A percentile compares a stretch with the other conserved stretches of the same genome.
phyloP scores from a whole-genome alignment of 345 rosid species.

The Trapa incisa region DNA sequence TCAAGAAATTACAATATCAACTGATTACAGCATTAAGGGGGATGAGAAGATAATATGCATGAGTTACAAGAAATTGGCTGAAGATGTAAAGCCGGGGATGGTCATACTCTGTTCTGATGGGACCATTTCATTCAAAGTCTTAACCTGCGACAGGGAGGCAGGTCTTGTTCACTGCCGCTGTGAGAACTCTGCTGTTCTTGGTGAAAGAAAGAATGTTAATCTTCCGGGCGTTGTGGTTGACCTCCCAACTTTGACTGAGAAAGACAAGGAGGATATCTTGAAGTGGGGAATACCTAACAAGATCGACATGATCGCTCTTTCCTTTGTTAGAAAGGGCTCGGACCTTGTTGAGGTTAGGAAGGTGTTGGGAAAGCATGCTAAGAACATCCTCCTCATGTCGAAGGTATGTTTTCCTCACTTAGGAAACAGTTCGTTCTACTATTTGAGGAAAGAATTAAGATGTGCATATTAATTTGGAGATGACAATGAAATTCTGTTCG shows the following conservation, averaged over 20 bases:
- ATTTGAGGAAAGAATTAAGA: neutral
- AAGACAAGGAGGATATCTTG: slow-evolving; percentile 92
- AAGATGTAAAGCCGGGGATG: slow-evolving; percentile 79
- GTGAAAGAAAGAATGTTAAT: slow-evolving; percentile 94
- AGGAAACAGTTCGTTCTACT: neutral
- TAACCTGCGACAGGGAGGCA: slow-evolving; percentile 56
- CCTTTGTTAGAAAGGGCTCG: slow-evolving; percentile 90
- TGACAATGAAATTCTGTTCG: neutral
- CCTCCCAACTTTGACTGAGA: slow-evolving; percentile 87
- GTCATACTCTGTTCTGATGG: slow-evolving; percentile 95
- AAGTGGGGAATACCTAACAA: slow-evolving; percentile 84
- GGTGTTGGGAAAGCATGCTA: slow-evolving; percentile 64
- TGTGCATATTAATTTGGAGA: neutral
- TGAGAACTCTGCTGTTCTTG: slow-evolving; percentile 87
- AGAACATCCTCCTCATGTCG: slow-evolving; percentile 87
- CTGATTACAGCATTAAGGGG: slow-evolving; percentile 72
- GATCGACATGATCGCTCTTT: slow-evolving; percentile 94
- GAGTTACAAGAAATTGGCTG: slow-evolving; percentile 91
- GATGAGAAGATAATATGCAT: slow-evolving; percentile 68
- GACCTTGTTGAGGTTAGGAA: slow-evolving; percentile 81
- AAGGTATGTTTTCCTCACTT: slow-evolving; percentile 40
- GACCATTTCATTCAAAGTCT: slow-evolving; percentile 73
- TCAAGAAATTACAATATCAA: slow-evolving; percentile 70
- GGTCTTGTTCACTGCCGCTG: slow-evolving; percentile 79
- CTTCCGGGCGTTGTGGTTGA: slow-evolving; percentile 95